Conservation (phyloP, 805 yeast genomes). For the Barnettozyma botsteinii region DNA sequence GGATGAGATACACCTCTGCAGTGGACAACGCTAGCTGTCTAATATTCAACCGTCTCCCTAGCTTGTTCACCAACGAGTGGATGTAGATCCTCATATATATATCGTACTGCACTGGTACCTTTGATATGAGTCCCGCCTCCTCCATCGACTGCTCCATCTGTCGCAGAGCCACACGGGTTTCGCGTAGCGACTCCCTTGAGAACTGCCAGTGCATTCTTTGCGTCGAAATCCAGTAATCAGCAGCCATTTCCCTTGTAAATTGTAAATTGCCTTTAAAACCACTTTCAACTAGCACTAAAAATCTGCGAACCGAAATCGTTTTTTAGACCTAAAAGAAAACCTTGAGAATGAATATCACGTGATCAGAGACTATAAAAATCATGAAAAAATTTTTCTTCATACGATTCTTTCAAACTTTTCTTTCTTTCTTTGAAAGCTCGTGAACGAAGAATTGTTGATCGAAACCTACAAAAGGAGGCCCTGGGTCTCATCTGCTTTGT, state of each 20-base stretch:
- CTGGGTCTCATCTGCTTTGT: constrained; percentile 28
- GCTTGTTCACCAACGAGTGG: constrained; percentile 65
- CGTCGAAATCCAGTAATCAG: constrained; percentile 82
- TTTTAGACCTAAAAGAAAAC: background rate
- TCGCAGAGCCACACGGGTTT: constrained; percentile 37
- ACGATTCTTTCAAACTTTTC: constrained; percentile 4
- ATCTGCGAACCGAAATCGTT: too few relatives aligned
- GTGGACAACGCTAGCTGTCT: constrained; percentile 84
- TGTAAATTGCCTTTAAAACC: background rate
- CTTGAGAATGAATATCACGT: background rate
- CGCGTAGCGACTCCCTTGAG: constrained; percentile 51
- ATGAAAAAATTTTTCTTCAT: constrained; percentile 1
- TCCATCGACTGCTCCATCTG: constrained; percentile 34
- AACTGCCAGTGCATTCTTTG: constrained; percentile 81
- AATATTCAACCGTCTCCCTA: constrained; percentile 72
- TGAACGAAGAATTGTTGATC: constrained; percentile 72
- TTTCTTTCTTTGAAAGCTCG: constrained; percentile 39
- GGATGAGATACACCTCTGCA: constrained; percentile 77
- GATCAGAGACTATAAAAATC: background rate
- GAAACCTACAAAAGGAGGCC: constrained; percentile 56
- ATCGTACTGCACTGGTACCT: constrained; percentile 35
- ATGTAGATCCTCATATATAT: constrained; percentile 69
- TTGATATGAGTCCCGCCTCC: constrained; percentile 35
- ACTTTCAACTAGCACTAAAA: background rate
- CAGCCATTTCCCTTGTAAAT: constrained; percentile 43